Evolutionary conservation across 2,329 filamentous ascomycete species (phyloP).

Genomic region (Coniochaeta sp.): DNA sequence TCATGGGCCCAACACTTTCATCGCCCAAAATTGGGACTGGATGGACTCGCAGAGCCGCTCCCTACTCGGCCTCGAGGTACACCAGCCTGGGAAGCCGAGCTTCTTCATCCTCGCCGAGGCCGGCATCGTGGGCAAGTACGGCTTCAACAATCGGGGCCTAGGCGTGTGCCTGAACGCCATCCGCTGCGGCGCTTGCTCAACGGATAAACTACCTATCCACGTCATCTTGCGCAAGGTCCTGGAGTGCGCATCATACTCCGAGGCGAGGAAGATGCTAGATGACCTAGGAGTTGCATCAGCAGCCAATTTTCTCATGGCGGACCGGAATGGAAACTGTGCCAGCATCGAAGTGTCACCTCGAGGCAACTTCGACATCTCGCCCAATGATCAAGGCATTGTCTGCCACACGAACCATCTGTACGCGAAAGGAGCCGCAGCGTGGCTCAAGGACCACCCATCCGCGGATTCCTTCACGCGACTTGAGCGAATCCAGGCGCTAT

Average conservation of each 20-base stretch:
- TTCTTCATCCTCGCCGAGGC: constrained; percentile 50
- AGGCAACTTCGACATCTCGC: constrained; percentile 7
- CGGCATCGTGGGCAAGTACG: constrained; percentile 57
- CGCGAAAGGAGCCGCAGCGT: background rate
- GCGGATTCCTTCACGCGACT: background rate
- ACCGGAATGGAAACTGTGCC: constrained; percentile 33
- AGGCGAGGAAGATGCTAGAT: constrained; percentile 34
- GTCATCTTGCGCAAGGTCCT: constrained; percentile 47
- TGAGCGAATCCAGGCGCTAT: background rate
- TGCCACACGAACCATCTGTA: constrained; percentile 37
- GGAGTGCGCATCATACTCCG: constrained; percentile 37
- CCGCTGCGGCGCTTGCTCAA: constrained; percentile 43
- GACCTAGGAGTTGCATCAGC: constrained; percentile 34
- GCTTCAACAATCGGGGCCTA: constrained; percentile 50
- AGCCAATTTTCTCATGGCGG: constrained; percentile 41
- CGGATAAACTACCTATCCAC: constrained; percentile 46
- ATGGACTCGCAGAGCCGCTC: constrained; percentile 38
- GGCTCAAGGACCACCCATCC: background rate
- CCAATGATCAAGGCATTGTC: constrained; percentile 21
- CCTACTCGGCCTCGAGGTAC: constrained; percentile 38
- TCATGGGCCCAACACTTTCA: constrained; percentile 16
- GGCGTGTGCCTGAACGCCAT: constrained; percentile 56
- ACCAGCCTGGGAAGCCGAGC: constrained; percentile 31
- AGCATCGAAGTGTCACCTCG: constrained; percentile 16
- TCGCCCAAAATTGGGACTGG: constrained; percentile 58